Evolutionary conservation across 2,329 filamentous ascomycete genomes (phyloP).

Genomic region (Dactylonectria estremocensis): DNA sequence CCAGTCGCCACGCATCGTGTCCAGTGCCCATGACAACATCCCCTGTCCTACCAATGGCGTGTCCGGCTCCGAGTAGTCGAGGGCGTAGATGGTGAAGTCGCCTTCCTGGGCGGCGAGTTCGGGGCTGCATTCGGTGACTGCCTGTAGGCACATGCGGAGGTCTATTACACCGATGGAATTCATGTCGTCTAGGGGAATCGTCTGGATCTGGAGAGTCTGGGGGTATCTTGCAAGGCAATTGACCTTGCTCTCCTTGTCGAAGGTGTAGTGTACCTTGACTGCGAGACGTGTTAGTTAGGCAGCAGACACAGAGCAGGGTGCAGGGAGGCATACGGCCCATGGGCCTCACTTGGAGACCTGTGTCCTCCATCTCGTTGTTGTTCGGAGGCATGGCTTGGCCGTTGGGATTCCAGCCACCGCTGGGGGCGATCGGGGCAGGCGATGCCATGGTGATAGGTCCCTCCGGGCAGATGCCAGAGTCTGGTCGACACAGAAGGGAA

Average conservation of each 20-base stretch:
- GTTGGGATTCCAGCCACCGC: conserved; percentile 52
- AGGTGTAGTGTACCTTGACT: conserved; percentile 98
- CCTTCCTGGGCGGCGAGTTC: conserved; percentile 79
- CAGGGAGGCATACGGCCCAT: conserved; percentile 74
- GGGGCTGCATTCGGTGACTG: conserved; percentile 84
- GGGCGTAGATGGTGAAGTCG: conserved; percentile 97
- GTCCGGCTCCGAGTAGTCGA: conserved; percentile 96
- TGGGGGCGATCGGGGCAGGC: conserved; percentile 53
- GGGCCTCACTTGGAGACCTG: conserved; percentile 70
- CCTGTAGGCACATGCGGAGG: conserved; percentile 87
- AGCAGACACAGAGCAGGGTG: conserved; percentile 21
- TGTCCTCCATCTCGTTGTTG: conserved; percentile 55
- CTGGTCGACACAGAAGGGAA: conserved; percentile 26
- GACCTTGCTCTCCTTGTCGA: conserved; percentile 89
- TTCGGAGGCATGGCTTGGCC: conserved; percentile 49
- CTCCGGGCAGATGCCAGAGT: conserved; percentile 43
- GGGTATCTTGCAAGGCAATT: conserved; percentile 92
- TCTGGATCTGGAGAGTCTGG: conserved; percentile 84
- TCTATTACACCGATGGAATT: conserved; percentile 90
- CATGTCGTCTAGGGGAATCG: conserved; percentile 83
- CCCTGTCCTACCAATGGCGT: conserved; percentile 95
- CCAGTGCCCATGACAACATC: conserved; percentile 89
- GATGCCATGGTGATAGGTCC: conserved; percentile 56
- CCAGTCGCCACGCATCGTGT: conserved; percentile 54
- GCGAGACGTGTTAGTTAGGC: conserved; percentile 43